These are phyloP conservation scores for Penicillium expansum DNA, from an alignment of 2,329 filamentous ascomycete genomes.

Conservation along the genomic window DNA sequence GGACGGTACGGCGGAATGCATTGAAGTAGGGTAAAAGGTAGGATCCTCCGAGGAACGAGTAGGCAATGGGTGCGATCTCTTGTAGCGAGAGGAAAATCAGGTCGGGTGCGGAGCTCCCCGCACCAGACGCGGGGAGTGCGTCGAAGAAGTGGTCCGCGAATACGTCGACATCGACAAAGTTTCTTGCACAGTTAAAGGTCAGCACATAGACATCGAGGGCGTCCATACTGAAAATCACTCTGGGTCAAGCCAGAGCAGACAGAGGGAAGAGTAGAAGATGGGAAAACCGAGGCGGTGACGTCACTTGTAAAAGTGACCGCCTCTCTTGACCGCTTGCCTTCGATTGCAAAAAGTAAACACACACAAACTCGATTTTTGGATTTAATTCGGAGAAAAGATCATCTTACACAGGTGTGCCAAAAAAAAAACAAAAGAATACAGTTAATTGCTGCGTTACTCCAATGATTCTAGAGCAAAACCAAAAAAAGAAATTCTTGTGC, in stretches of 20 bases:
- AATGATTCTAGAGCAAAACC: no score
- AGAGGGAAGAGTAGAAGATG: not conserved
- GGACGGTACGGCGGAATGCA: constrained; percentile 68
- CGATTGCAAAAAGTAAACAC: not conserved
- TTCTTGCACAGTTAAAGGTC: constrained; percentile 85
- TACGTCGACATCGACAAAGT: constrained; percentile 63
- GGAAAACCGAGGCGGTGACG: constrained; percentile 14
- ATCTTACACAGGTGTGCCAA: not conserved
- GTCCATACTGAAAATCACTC: constrained; percentile 33
- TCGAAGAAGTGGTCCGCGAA: constrained; percentile 70
- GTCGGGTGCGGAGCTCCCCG: constrained; percentile 56
- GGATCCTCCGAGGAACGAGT: constrained; percentile 81
- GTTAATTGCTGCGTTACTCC: no score
- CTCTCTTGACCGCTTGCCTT: not conserved
- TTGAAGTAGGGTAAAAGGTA: constrained; percentile 74
- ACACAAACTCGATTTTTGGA: not conserved
- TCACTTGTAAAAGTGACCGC: constrained; percentile 6
- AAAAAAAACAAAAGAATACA: not conserved
- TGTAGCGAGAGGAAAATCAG: constrained; percentile 71
- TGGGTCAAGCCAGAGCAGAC: not conserved
- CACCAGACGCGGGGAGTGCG: constrained; percentile 50
- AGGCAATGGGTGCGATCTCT: constrained; percentile 80
- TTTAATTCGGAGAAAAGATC: not conserved
- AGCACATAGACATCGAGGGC: constrained; percentile 71
- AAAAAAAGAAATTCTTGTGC: constrained; percentile 17